Base-by-base conservation (phyloP, 495 filamentous ascomycete species). In the Entonaema liquescens region DNA sequence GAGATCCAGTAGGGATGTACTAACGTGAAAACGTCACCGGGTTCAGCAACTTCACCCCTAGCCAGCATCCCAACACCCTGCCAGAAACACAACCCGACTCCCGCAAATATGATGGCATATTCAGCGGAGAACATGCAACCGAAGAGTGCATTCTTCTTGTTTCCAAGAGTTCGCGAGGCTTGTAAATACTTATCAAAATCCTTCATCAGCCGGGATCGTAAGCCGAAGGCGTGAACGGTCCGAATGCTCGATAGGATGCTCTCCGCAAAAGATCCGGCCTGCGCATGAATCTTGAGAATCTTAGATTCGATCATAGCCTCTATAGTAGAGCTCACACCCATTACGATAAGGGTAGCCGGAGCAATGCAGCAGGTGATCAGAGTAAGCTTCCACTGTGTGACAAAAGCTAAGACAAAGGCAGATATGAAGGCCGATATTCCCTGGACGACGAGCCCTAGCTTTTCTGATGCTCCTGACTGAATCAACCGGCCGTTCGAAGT, bases 391-490 rank as follows among this genome's bases (percentile, higher is more conserved):
- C 80, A 83, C 11, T 76, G 63, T 12, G 70, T 74, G 3, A 67
- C 59, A 58, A 88, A 88, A 3, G 84, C 85, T 6, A 88, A 83
- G 54, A 89, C 80, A 72, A 88, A 89, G 21, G 89, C 83, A 0
- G 85, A 81, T 21, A 89, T 65, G 61, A 91, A 89, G 60, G 86
- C 88, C 2, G 88, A 80, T 8, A 83, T 62, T 56, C 80, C 86
- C 62, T 84, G 79, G 40, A 90, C 70, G 44, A 83, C 84, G 25
- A 87, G 84, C 38, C 88, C 88, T 8, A 89, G 85, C 74, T 90
- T 91, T 77, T 91, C 88, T 7, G 87, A 85, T 6, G 88, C 89
- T 21, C 88, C 88, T 0, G 85, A 80, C 62, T 85, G 88, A 56
- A 90, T 84, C 0, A 84, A 83, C 63, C 89, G 85, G 23, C 88